These are phyloP conservation scores for Eimeria zaria DNA, from an alignment of 169 alveolate genomes.

Conservation along the genomic window DNA sequence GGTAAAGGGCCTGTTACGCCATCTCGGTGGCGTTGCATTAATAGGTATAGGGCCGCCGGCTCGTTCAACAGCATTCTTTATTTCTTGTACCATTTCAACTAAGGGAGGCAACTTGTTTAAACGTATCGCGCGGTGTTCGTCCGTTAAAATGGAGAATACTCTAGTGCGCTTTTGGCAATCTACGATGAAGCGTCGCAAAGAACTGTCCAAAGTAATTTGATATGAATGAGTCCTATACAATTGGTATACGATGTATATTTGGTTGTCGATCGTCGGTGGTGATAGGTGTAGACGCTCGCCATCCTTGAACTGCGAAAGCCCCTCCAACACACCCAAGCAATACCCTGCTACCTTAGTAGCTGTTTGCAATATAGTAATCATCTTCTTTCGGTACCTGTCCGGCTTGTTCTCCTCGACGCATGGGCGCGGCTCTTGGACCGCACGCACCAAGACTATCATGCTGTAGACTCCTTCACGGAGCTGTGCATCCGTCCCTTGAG, in stretches of 20 bases:
- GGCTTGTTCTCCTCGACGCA: background rate
- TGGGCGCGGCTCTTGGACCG: background rate
- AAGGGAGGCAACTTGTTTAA: background rate
- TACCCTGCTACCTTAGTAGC: background rate
- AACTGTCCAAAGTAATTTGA: background rate
- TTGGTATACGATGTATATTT: background rate
- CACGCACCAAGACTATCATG: background rate
- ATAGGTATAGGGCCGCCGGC: background rate
- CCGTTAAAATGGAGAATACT: background rate
- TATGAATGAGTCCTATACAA: background rate
- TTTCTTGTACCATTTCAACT: background rate
- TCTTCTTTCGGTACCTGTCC: background rate
- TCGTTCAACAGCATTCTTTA: background rate
- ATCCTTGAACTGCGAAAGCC: background rate
- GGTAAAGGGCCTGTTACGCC: background rate
- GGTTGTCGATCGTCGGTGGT: background rate
- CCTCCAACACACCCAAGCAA: background rate
- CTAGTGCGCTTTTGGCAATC: background rate
- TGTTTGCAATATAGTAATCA: background rate
- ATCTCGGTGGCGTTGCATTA: background rate
- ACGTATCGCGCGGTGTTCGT: background rate
- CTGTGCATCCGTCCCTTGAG: too few species aligned
- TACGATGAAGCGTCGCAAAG: background rate
- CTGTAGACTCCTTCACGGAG: background rate
- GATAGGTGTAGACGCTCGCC: background rate